These are phyloP conservation scores for Penicillium chermesinum DNA, from an alignment of 495 filamentous ascomycete genomes.

Conservation along the genomic window DNA sequence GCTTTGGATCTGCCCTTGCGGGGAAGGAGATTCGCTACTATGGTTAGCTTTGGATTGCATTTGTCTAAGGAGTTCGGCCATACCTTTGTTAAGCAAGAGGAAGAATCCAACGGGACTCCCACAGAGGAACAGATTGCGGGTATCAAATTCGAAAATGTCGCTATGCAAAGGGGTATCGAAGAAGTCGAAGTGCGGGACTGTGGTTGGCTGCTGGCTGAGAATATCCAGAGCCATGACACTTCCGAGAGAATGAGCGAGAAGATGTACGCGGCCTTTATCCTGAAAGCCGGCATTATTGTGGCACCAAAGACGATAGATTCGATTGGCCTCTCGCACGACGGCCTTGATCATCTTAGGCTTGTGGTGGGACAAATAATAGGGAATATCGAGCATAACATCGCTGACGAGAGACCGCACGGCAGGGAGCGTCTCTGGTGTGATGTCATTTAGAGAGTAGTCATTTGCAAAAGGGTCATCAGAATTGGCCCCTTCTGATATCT, in stretches of 20 bases:
- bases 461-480: conserved; percentile 49
- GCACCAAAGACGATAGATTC: conserved; percentile 90
- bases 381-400: conserved; percentile 96
- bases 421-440: conserved; percentile 85
- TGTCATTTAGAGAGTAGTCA: conserved; percentile 75
- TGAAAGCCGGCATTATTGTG: conserved; percentile 83
- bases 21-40: conserved; percentile 63
- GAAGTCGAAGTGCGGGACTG: conserved; percentile 53
- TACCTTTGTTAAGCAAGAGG: conserved; percentile 72
- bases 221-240: conserved; percentile 92
- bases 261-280: conserved; percentile 75
- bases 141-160: conserved; percentile 83
- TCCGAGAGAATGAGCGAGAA: conserved; percentile 89
- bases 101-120: conserved; percentile 96
- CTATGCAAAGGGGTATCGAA: conserved; percentile 42
- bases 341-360: conserved; percentile 91
- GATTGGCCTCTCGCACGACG: conserved; percentile 85
- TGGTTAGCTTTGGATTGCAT: neutral
- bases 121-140: conserved; percentile 78
- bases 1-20: conserved; percentile 71
- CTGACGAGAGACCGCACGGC: conserved; percentile 85
- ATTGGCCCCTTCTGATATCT: conserved; percentile 44
- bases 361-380: conserved; percentile 93
- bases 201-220: conserved; percentile 79
- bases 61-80: neutral